phyloP scores from a whole-genome alignment of 192 early-diverging fungal genomes.

The Entomortierella beljakovae region DNA sequence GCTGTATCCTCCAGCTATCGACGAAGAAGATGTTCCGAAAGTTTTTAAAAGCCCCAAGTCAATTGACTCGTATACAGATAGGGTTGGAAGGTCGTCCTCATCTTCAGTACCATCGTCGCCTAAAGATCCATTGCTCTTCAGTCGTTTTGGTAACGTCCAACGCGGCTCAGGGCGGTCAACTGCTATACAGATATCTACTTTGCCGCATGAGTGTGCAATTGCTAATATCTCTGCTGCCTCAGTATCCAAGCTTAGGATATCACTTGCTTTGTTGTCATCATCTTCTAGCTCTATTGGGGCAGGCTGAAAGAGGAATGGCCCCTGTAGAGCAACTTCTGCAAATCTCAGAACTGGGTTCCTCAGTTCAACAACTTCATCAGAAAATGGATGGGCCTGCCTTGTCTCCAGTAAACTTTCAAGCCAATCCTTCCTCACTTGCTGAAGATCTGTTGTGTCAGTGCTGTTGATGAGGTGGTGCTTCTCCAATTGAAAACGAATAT shows the following conservation, averaged over 20 bases:
- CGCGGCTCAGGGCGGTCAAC: slow-evolving; percentile 57
- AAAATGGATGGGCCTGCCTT: slow-evolving; percentile 24
- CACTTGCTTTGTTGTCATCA: slow-evolving; percentile 43
- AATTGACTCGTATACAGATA: slow-evolving; percentile 55
- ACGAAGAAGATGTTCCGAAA: slow-evolving; percentile 20
- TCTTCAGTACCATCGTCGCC: slow-evolving; percentile 6
- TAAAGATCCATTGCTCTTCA: background rate
- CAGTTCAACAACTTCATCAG: slow-evolving; percentile 19
- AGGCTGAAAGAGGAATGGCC: slow-evolving; percentile 64
- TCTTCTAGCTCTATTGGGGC: slow-evolving; percentile 48
- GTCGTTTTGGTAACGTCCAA: slow-evolving; percentile 40
- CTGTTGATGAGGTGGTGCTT: background rate
- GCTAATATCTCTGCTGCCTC: slow-evolving; percentile 64
- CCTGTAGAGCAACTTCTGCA: slow-evolving; percentile 50
- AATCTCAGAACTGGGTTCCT: slow-evolving; percentile 16
- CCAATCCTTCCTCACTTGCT: slow-evolving; percentile 47
- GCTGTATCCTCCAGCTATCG: slow-evolving; percentile 11
- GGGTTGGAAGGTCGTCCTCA: slow-evolving; percentile 5
- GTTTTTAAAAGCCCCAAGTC: slow-evolving; percentile 47
- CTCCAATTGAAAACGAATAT: slow-evolving; percentile 33
- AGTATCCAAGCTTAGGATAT: slow-evolving; percentile 60
- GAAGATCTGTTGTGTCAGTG: background rate
- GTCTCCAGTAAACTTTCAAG: slow-evolving; percentile 55
- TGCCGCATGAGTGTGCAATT: slow-evolving; percentile 70
- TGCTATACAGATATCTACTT: slow-evolving; percentile 72